Evolutionary conservation across 192 early-diverging fungal genomes (phyloP).

Genomic region (Coemansia sp.): DNA sequence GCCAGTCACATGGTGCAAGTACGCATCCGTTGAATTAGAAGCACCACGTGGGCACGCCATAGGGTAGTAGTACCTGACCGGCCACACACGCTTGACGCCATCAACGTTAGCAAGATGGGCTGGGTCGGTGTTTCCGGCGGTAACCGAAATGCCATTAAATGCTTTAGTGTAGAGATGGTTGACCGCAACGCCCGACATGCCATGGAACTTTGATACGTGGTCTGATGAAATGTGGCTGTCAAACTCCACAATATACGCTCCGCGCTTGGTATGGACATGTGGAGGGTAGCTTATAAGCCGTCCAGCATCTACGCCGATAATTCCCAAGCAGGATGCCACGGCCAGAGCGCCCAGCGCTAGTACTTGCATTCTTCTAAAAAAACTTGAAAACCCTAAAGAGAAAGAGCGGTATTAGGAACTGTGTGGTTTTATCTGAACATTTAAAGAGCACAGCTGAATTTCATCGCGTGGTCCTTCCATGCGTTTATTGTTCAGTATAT

Average conservation of each 20-base stretch:
- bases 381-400: background rate
- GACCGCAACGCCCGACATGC: slow-evolving; percentile 12
- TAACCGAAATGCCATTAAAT: slow-evolving; percentile 26
- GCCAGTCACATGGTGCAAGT: slow-evolving; percentile 53
- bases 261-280: slow-evolving; percentile 10
- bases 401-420: background rate
- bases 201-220: slow-evolving; percentile 10
- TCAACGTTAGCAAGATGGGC: slow-evolving; percentile 21
- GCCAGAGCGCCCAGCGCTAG: slow-evolving; percentile 4
- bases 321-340: background rate
- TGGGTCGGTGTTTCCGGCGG: background rate
- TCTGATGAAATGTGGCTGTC: slow-evolving; percentile 5
- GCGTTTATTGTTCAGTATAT: background rate
- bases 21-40: background rate
- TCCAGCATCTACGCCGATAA: slow-evolving; percentile 1
- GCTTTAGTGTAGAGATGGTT: slow-evolving; percentile 13
- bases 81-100: slow-evolving; percentile 31
- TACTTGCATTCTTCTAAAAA: background rate
- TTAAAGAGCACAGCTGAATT: background rate
- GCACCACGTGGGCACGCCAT: background rate
- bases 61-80: slow-evolving; percentile 13
- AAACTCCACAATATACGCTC: slow-evolving; percentile 36
- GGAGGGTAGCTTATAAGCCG: slow-evolving; percentile 11
- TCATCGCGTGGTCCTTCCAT: background rate
- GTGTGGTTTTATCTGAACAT: too few species aligned